Percentiles rank a stretch among this genome's conserved stretches.
Conservation (phyloP, 23 red algal genomes). For the Agarophyton chilense region DNA sequence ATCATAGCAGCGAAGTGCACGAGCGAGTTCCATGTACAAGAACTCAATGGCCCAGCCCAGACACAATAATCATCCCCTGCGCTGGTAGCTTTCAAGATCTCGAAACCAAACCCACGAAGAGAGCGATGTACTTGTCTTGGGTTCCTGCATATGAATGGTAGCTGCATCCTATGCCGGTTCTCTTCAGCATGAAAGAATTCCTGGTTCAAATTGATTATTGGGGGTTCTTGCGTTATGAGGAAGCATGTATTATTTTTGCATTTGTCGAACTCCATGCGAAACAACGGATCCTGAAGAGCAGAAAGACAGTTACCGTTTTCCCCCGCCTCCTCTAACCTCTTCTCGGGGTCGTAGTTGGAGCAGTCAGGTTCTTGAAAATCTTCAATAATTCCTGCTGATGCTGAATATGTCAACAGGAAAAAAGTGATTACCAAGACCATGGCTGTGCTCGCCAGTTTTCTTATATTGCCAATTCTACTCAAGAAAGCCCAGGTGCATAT, state of each 20-base stretch:
- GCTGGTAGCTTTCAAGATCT: neutral
- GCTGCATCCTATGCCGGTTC: neutral
- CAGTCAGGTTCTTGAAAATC: neutral
- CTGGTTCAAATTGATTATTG: neutral
- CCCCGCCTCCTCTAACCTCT: neutral
- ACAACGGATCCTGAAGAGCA: neutral
- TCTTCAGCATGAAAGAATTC: neutral
- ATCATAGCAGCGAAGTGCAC: neutral
- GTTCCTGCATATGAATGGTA: neutral
- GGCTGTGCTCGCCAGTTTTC: too few relatives aligned
- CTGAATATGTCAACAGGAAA: neutral
- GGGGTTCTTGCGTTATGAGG: neutral
- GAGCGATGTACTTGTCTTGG: neutral
- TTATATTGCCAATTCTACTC: too few relatives aligned
- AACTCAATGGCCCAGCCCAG: constrained; percentile 1
- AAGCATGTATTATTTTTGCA: neutral
- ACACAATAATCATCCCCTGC: constrained; percentile 5
- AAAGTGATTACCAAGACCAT: neutral
- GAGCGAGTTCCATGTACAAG: constrained; percentile 35
- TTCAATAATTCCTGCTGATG: neutral
- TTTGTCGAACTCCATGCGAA: neutral
- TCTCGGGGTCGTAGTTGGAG: neutral
- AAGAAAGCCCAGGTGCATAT: too few relatives aligned
- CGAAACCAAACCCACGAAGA: neutral
- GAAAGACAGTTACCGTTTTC: neutral